Evolutionary conservation across 345 rosid genomes (phyloP).

Genomic region (Melaleuca quinquenervia): DNA sequence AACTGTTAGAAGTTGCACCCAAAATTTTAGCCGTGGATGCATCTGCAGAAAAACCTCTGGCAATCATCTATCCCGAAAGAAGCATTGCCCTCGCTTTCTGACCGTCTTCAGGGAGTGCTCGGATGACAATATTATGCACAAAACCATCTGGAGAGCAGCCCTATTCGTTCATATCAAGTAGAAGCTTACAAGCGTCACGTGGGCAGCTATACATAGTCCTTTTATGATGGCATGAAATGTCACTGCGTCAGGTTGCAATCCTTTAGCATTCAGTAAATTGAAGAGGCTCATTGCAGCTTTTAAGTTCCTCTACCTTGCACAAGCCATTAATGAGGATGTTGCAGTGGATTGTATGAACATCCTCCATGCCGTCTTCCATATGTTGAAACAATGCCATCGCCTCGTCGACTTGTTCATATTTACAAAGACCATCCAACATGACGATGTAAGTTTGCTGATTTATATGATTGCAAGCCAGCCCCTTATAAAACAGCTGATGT

Average conservation of each 20-base stretch:
- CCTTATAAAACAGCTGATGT: not conserved
- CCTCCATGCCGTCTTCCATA: not conserved
- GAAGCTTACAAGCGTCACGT: not conserved
- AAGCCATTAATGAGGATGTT: not conserved
- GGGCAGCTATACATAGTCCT: not conserved
- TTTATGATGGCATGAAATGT: not conserved
- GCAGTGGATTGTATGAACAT: not conserved
- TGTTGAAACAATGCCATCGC: not conserved
- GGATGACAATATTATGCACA: not conserved
- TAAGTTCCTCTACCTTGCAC: not conserved
- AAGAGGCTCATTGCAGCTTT: not conserved
- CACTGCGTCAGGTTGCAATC: not conserved
- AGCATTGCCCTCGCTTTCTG: not conserved
- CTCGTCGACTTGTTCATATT: not conserved
- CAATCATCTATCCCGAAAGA: not conserved
- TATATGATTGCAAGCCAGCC: not conserved
- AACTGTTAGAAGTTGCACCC: not conserved
- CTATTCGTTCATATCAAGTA: not conserved
- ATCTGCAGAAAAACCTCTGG: not conserved
- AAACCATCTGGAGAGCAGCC: not conserved
- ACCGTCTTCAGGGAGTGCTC: not conserved
- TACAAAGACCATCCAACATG: conserved; percentile 4
- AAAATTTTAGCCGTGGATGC: not conserved
- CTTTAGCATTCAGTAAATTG: not conserved
- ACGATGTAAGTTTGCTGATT: not conserved